Evolutionary conservation across 1,284 basidiomycete genomes (phyloP), one percentile per base, ranked within the genome.

Genomic region (Trichosporon sp.): DNA sequence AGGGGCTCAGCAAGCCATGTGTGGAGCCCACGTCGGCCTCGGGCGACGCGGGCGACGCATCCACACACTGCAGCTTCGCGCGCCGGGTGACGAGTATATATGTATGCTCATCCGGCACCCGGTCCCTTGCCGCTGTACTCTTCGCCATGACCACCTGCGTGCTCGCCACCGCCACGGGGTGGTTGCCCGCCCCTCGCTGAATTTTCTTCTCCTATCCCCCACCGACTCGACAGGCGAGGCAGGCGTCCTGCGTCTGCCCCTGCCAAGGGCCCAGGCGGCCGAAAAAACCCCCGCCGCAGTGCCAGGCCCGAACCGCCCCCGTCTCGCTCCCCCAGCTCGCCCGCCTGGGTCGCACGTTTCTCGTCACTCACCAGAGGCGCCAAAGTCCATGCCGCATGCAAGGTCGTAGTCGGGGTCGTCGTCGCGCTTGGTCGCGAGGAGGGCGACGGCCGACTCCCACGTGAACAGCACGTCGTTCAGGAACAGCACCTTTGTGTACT

Each of bases 371-470:
- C 82, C 82, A 29, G 82, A 78, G 56, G 83, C 77, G 27, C 79
- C 81, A 60, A 86, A 85, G 79, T 89, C 88, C 73, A 87, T 78
- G 13, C 83, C 88, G 68, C 88, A 88, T 7, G 83, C 87, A 77
- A 88, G 86, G 72, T 89, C 88, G 72, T 85, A 88, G 21, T 83
- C 77, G 58, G 35, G 58, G 9, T 65, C 64, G 21, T 64, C 72
- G n/a, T 72, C 74, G 15, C 69, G 23, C 2, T 68, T 80, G 6
- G 87, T 88, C 29, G 82, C 79, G 60, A 88, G 76, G 12, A 88
- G 83, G 60, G 87, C 83, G 53, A 87, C 74, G 11, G 86, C 76
- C 34, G 82, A 81, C 72, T 86, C 83, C 58, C 86, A 85, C 60
- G 84, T 83, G 72, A 87, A 83, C 68, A 80, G 84, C 25, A 88